A percentile compares a stretch with the other conserved stretches of the same genome.
phyloP scores from a whole-genome alignment of 345 rosid genomes.

The Pugionium cornutum region DNA sequence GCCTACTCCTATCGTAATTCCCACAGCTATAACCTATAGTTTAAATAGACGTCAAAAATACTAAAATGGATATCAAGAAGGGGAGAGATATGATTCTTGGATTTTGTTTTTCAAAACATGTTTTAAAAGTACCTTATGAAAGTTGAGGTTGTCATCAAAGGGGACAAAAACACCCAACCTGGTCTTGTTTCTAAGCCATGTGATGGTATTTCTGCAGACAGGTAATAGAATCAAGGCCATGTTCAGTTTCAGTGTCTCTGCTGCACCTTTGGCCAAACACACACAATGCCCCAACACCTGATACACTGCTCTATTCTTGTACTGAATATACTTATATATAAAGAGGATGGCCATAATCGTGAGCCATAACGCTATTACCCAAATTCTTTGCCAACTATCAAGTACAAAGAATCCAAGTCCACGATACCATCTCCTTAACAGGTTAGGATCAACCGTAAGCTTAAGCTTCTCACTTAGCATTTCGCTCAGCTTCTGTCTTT shows the following conservation, averaged over 20 bases:
- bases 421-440: slow-evolving; percentile 41
- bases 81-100: not conserved
- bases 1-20: slow-evolving; percentile 57
- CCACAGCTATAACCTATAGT: slow-evolving; percentile 64
- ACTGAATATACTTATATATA: slow-evolving; percentile 57
- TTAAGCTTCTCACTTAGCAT: slow-evolving; percentile 65
- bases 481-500: slow-evolving; percentile 58
- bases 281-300: slow-evolving; percentile 62
- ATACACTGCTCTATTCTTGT: slow-evolving; percentile 50
- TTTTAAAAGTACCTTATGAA: slow-evolving; percentile 57
- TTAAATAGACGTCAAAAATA: not conserved
- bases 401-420: slow-evolving; percentile 46
- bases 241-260: slow-evolving; percentile 64
- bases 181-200: slow-evolving; percentile 73
- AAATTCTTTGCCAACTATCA: slow-evolving; percentile 69
- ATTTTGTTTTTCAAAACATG: not conserved
- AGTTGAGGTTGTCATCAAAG: slow-evolving; percentile 72
- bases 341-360: slow-evolving; percentile 55
- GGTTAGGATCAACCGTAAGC: slow-evolving; percentile 58
- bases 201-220: slow-evolving; percentile 69
- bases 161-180: slow-evolving; percentile 59
- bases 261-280: slow-evolving; percentile 74
- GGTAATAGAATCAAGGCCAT: slow-evolving; percentile 73
- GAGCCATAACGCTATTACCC: slow-evolving; percentile 65
- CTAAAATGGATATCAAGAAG: not conserved